These are phyloP conservation scores for Dendrocalamus latiflorus DNA, from an alignment of 202 grass and related monocot genomes.

Conservation along the genomic window DNA sequence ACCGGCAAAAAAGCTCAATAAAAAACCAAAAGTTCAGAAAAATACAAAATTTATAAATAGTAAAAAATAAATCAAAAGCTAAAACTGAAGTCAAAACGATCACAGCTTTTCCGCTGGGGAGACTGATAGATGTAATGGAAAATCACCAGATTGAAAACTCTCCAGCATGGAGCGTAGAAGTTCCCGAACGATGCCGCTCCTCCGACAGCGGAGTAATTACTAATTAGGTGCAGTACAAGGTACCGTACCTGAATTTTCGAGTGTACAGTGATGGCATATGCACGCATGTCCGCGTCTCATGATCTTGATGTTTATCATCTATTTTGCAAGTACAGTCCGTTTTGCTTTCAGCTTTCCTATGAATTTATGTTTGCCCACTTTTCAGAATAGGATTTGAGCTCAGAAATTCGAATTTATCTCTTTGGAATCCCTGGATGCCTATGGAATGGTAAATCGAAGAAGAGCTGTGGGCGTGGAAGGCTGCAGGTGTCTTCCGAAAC, in stretches of 20 bases:
- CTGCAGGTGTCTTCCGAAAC: no score
- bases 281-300: constrained; percentile 23
- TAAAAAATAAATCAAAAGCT: no score
- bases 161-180: no score
- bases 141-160: no score
- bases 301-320: not conserved
- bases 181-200: not conserved
- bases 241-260: constrained; percentile 23
- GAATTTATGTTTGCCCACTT: no score
- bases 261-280: no score
- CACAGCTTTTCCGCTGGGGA: no score
- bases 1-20: no score
- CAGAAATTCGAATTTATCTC: not conserved
- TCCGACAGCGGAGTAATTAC: constrained; percentile 37
- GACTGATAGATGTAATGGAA: no score
- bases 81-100: no score
- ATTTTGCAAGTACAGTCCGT: constrained; percentile 12
- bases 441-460: not conserved
- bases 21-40: no score
- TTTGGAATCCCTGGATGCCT: not conserved
- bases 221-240: constrained; percentile 36
- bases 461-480: not conserved
- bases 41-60: no score
- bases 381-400: not conserved
- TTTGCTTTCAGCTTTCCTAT: not conserved